These are phyloP conservation scores for Pilatotrama ljubarskyi DNA, from an alignment of 768 basidiomycete genomes.

Conservation along the genomic window DNA sequence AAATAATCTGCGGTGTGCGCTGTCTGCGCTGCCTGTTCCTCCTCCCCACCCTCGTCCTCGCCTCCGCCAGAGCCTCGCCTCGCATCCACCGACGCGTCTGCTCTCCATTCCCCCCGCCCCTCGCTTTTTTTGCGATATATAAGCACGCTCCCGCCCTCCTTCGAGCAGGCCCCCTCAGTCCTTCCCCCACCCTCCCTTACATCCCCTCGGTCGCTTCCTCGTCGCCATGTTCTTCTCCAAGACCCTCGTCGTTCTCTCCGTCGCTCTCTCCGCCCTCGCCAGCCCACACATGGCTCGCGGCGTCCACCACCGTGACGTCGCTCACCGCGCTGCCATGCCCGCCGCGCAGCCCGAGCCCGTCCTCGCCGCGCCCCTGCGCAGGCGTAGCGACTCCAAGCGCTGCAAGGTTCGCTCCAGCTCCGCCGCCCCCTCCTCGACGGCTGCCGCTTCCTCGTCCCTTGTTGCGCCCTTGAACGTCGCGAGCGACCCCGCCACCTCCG, in stretches of 20 bases:
- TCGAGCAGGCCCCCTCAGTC: slow-evolving; percentile 16
- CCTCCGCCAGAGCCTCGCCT: slow-evolving; percentile 3
- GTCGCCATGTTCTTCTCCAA: slow-evolving; percentile 44
- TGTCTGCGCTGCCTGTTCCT: background rate
- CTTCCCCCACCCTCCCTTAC: slow-evolving; percentile 17
- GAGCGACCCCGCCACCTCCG: slow-evolving; percentile 4
- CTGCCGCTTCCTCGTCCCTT: slow-evolving; percentile 20
- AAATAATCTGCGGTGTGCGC: slow-evolving; percentile 2
- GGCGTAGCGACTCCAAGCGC: slow-evolving; percentile 15
- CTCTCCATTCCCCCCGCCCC: slow-evolving; percentile 5
- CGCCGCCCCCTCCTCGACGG: slow-evolving; percentile 19
- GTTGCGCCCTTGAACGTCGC: slow-evolving; percentile 12
- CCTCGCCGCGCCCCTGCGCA: slow-evolving; percentile 16
- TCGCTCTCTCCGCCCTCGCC: slow-evolving; percentile 43
- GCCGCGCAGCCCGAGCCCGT: slow-evolving; percentile 19
- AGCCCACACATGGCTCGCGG: slow-evolving; percentile 42
- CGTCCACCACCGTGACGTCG: slow-evolving; percentile 43
- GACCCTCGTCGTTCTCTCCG: slow-evolving; percentile 42
- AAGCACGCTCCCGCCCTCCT: slow-evolving; percentile 19
- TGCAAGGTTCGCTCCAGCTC: slow-evolving; percentile 25
- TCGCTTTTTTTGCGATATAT: slow-evolving; percentile 6
- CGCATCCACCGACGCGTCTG: slow-evolving; percentile 15
- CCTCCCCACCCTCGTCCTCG: slow-evolving; percentile 16
- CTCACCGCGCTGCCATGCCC: slow-evolving; percentile 43
- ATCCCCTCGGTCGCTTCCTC: slow-evolving; percentile 18